Base-by-base conservation (phyloP, 441 rosid genomes). In the Adansonia rubrostipa region DNA sequence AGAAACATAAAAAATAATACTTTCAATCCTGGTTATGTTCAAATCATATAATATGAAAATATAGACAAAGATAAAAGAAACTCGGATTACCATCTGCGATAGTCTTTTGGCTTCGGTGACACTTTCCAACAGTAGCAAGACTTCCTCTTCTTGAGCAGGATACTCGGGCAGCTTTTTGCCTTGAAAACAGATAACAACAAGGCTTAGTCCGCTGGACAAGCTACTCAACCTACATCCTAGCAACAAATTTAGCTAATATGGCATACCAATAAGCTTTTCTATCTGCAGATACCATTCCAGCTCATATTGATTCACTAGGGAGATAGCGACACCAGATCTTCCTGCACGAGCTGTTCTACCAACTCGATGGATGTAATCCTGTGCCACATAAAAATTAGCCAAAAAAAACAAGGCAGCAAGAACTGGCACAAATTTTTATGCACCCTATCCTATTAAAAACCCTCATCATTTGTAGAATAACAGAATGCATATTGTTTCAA, bases 331-430 rank as follows among this genome's bases (percentile, higher is more conserved):
- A 64, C 98, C 98, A 74, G 98, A 92, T 76, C 97, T 92, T 75
- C 98, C 99, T 20, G 99, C 98, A 83, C 99, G 98, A 79, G 98
- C 57, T 15, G 98, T 96, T 88, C 98, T 91, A 78, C 99, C 99
- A n/a, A 96, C 99, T 78, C 98, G 86, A 84, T 94, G 99, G 71
- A 96, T 92, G 82, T 94, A 94, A 85, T 94, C 98, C 98, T 97
- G 84, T 71, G 57, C 61, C 73, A 22, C 57, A 14, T 76, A 10
- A 44, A 54, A 82, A 48, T 78, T 56, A 79, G 75, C 58, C 62
- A 60, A 62, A 24, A 15, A 5, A 70, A 75, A 65, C 17, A 51
- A 56, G 5, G 57, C 48, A 53, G 14, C 9, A 19, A 47, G 14
- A 42, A 69, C 28, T 2, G 24, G 19, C 73, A 48, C 40, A 20